phyloP scores from a whole-genome alignment of 176 grass and related monocot genomes.

The Zoysia japonica region DNA sequence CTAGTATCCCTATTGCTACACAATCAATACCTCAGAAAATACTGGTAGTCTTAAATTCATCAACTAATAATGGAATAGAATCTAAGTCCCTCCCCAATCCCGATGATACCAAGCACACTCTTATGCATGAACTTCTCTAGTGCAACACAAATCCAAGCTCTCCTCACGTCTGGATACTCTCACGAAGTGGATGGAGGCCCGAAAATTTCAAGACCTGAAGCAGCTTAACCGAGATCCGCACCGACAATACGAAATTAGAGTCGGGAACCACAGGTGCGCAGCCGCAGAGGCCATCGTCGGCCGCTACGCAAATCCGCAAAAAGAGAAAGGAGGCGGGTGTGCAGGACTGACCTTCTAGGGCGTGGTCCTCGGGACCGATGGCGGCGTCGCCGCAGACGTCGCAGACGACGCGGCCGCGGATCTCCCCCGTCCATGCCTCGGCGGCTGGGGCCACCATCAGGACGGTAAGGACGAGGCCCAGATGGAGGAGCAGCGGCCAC shows the following conservation, averaged over 20 bases:
- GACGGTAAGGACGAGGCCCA: conserved; percentile 18
- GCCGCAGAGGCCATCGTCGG: not conserved
- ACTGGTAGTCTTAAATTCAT: not conserved
- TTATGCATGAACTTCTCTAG: not conserved
- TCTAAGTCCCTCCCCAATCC: no score
- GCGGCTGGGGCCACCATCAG: conserved; percentile 23
- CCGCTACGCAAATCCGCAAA: not conserved
- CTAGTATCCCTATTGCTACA: not conserved
- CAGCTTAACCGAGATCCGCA: conserved; percentile 19
- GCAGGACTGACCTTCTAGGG: conserved; percentile 64
- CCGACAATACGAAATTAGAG: not conserved
- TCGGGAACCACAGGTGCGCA: not conserved
- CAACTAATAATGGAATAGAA: not conserved
- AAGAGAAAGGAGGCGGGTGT: not conserved
- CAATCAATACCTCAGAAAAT: not conserved
- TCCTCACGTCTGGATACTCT: not conserved
- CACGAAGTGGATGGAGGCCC: not conserved
- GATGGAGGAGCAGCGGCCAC: not conserved
- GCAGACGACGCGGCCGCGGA: conserved; percentile 84
- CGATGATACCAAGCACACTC: not conserved
- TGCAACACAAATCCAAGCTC: not conserved
- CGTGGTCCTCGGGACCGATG: conserved; percentile 83
- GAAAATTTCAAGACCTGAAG: not conserved
- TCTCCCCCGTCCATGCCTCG: conserved; percentile 91
- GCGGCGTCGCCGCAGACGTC: conserved; percentile 86